Evolutionary conservation across 805 yeast species (phyloP).

Genomic region (Pichia occidentalis): DNA sequence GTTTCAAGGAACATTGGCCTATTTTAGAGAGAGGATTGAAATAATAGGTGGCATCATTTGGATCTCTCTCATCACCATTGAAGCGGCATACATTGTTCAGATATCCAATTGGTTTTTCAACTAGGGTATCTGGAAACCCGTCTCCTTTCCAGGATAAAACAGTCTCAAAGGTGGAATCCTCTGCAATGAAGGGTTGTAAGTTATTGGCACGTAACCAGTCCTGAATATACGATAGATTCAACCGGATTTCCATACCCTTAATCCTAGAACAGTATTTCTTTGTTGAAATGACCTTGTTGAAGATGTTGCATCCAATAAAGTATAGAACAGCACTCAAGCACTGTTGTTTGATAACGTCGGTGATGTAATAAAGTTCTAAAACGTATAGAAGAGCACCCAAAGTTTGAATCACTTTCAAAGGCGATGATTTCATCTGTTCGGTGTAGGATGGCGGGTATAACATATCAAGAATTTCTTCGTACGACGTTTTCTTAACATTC

Average conservation of each 20-base stretch:
- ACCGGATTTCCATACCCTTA: constrained; percentile 81
- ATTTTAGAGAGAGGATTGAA: constrained; percentile 60
- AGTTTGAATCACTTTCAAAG: constrained; percentile 75
- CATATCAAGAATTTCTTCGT: constrained; percentile 69
- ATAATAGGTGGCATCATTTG: constrained; percentile 48
- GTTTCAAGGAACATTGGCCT: constrained; percentile 60
- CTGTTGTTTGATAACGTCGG: constrained; percentile 70
- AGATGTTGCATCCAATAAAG: constrained; percentile 66
- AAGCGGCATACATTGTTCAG: constrained; percentile 29
- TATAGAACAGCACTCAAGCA: constrained; percentile 70
- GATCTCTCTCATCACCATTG: constrained; percentile 29
- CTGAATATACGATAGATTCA: constrained; percentile 79
- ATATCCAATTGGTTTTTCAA: constrained; percentile 17
- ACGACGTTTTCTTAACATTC: constrained; percentile 36
- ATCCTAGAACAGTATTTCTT: constrained; percentile 72
- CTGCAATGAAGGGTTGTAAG: constrained; percentile 36
- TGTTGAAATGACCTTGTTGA: constrained; percentile 64
- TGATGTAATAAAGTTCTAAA: constrained; percentile 72
- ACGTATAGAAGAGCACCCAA: constrained; percentile 86
- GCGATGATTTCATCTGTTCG: constrained; percentile 83
- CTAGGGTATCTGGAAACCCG: constrained; percentile 30
- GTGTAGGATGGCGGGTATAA: constrained; percentile 79
- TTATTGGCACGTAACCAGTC: constrained; percentile 85
- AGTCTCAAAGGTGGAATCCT: constrained; percentile 21
- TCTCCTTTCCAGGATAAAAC: constrained; percentile 15